Conservation (phyloP, 495 filamentous ascomycete genomes). For the Aspergillus hancockii region DNA sequence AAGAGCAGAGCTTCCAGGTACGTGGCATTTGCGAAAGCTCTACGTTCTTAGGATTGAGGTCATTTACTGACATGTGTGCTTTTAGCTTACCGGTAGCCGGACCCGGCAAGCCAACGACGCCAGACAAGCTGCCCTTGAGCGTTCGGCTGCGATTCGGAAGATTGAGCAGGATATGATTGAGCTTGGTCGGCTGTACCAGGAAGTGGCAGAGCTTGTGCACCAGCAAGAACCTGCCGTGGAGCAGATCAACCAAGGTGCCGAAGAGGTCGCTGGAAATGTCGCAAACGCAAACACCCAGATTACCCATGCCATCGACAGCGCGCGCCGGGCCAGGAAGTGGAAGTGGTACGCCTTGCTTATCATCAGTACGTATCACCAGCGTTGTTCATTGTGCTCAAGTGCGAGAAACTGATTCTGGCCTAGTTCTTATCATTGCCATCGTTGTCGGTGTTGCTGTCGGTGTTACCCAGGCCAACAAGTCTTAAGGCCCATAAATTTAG, state of each 20-base stretch:
- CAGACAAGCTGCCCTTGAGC: constrained; percentile 72
- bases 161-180: constrained; percentile 88
- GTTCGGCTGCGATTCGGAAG: constrained; percentile 86
- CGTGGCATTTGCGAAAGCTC: constrained; percentile 9
- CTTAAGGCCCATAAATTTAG: neutral
- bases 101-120: constrained; percentile 77
- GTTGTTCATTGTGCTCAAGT: neutral
- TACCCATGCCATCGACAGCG: constrained; percentile 72
- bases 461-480: constrained; percentile 42
- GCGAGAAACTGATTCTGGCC: constrained; percentile 10
- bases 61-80: constrained; percentile 18
- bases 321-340: constrained; percentile 81
- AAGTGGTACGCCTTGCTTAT: constrained; percentile 97
- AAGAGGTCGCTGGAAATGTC: constrained; percentile 76
- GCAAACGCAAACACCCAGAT: constrained; percentile 80
- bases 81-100: constrained; percentile 65
- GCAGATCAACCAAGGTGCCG: constrained; percentile 78
- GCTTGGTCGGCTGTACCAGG: constrained; percentile 78
- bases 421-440: constrained; percentile 53
- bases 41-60: constrained; percentile 11
- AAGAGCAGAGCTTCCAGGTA: constrained; percentile 74
- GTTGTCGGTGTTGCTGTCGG: constrained; percentile 52
- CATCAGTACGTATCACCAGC: constrained; percentile 58
- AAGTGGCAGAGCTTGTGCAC: constrained; percentile 78
- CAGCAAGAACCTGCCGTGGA: constrained; percentile 78